Conservation (phyloP, 257 asterid species). For the Primulina eburnea region DNA sequence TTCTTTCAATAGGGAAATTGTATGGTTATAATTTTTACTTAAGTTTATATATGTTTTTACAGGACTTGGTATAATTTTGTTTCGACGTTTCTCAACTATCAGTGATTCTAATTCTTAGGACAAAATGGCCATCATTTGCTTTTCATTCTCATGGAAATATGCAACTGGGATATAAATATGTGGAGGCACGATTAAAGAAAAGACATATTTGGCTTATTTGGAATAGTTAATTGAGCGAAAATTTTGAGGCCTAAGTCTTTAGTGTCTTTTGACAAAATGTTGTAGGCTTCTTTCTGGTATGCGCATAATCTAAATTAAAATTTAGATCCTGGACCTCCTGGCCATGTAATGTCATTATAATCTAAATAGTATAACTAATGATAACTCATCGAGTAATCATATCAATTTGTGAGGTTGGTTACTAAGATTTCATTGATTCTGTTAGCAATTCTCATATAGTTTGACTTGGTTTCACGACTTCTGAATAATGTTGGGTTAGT, state of each 20-base stretch:
- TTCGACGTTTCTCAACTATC: not conserved
- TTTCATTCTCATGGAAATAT: not conserved
- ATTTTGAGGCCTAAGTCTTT: not conserved
- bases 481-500: constrained; percentile 69
- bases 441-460: constrained; percentile 9
- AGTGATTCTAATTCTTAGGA: not conserved
- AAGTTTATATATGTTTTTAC: not conserved
- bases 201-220: not conserved
- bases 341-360: not conserved
- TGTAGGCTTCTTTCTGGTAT: not conserved
- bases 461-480: constrained; percentile 46
- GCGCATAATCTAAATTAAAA: not conserved
- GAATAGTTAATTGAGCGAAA: not conserved
- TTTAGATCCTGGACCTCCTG: not conserved
- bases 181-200: not conserved
- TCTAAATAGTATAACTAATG: not conserved
- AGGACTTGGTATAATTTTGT: not conserved
- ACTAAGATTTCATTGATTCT: constrained; percentile 7
- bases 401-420: not conserved
- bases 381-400: not conserved
- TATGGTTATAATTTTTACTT: too few species aligned
- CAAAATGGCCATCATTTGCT: not conserved
- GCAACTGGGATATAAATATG: not conserved
- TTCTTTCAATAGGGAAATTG: not conserved
- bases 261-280: not conserved